A percentile compares a stretch with the other conserved stretches of the same genome.
phyloP scores from a whole-genome alignment of 495 filamentous ascomycete genomes.

The Tetracladium setigerum region DNA sequence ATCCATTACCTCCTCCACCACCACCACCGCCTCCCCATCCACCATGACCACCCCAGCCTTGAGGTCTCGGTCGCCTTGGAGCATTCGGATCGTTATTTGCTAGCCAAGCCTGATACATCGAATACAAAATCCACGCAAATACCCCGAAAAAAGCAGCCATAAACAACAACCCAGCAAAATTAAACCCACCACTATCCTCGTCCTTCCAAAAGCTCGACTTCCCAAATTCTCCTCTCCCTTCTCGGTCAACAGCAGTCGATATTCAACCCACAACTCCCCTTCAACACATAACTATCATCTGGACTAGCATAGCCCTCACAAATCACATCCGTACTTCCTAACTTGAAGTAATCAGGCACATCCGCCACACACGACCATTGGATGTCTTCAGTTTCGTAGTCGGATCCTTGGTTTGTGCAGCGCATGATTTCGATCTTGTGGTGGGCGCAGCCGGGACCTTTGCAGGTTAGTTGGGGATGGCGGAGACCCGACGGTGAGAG shows the following conservation, averaged over 20 bases:
- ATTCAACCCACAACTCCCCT: slow-evolving; percentile 90
- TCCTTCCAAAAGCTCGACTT: slow-evolving; percentile 22
- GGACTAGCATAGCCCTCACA: slow-evolving; percentile 80
- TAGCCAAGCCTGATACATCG: background rate
- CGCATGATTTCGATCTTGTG: slow-evolving; percentile 76
- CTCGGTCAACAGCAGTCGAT: slow-evolving; percentile 73
- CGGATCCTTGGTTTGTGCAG: slow-evolving; percentile 74
- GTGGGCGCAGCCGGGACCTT: slow-evolving; percentile 50
- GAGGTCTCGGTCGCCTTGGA: slow-evolving; percentile 5
- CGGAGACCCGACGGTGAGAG: slow-evolving; percentile 62
- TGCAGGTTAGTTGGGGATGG: slow-evolving; percentile 77
- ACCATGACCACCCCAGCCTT: slow-evolving; percentile 18
- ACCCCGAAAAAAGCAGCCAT: slow-evolving; percentile 14
- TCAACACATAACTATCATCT: slow-evolving; percentile 76
- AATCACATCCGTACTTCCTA: slow-evolving; percentile 82
- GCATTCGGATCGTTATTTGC: background rate
- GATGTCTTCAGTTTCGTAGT: slow-evolving; percentile 62
- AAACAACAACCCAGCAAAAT: slow-evolving; percentile 24
- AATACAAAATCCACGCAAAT: slow-evolving; percentile 10
- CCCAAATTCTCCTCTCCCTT: slow-evolving; percentile 68
- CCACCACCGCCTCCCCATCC: slow-evolving; percentile 44
- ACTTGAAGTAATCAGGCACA: slow-evolving; percentile 76
- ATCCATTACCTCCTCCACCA: slow-evolving; percentile 40
- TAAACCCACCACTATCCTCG: slow-evolving; percentile 2
- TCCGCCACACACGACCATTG: slow-evolving; percentile 84